A percentile compares a stretch with the other conserved stretches of the same genome.
Evolutionary conservation across 768 basidiomycete species (phyloP).

Genomic region (Russula vinacea): DNA sequence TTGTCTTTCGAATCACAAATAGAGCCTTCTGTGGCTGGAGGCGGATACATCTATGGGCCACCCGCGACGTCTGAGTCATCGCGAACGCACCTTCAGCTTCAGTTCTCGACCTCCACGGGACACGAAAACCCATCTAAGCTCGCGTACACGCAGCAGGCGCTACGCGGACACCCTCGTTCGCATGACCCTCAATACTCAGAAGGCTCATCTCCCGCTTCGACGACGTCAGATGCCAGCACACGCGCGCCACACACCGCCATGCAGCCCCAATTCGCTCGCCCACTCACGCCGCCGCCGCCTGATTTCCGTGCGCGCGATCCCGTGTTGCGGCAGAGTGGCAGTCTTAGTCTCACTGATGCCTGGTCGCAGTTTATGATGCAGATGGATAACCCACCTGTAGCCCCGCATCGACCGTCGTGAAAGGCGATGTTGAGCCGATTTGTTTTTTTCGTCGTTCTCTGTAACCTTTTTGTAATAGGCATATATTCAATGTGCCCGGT

Average conservation of each 20-base stretch:
- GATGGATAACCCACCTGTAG: slow-evolving; percentile 14
- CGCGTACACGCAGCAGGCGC: background rate
- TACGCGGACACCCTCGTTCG: background rate
- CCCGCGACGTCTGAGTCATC: slow-evolving; percentile 4
- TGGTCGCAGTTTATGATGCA: slow-evolving; percentile 24
- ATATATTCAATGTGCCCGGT: background rate
- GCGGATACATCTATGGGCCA: slow-evolving; percentile 21
- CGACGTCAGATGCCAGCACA: background rate
- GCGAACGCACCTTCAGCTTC: background rate
- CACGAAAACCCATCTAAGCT: background rate
- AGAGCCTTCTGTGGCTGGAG: slow-evolving; percentile 17
- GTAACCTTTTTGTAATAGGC: background rate
- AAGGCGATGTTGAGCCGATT: background rate
- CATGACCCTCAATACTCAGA: slow-evolving; percentile 1
- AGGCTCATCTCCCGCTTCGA: background rate
- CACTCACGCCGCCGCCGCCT: background rate
- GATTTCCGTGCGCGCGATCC: slow-evolving; percentile 10
- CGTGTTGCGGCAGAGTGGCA: slow-evolving; percentile 25
- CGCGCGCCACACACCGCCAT: slow-evolving; percentile 10
- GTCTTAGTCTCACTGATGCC: slow-evolving; percentile 26
- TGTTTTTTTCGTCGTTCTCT: background rate
- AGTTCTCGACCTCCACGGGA: slow-evolving; percentile 2
- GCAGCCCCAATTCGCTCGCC: slow-evolving; percentile 3
- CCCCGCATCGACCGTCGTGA: slow-evolving; percentile 5
- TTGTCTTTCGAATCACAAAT: slow-evolving; percentile 36